phyloP scores from a whole-genome alignment of 1,284 basidiomycete species.

The Pisolithus thermaeus region DNA sequence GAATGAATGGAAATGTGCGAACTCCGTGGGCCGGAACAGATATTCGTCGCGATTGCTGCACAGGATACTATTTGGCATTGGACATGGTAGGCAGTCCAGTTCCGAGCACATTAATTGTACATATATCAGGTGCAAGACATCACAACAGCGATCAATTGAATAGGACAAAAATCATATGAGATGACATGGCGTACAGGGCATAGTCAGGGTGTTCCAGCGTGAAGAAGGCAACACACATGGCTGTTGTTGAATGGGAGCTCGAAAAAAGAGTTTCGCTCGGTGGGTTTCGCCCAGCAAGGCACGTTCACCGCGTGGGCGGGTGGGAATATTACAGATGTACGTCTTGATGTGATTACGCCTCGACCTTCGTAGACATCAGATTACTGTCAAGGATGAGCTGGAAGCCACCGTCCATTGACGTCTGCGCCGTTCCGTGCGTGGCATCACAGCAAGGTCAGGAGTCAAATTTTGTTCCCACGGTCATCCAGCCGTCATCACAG shows the following conservation, averaged over 20 bases:
- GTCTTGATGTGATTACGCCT: neutral
- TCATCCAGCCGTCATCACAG: too few relatives aligned
- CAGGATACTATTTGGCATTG: constrained; percentile 46
- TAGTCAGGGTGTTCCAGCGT: constrained; percentile 69
- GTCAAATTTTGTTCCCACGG: too few relatives aligned
- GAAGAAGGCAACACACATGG: constrained; percentile 76
- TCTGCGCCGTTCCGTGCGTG: neutral
- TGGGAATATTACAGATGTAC: too few relatives aligned
- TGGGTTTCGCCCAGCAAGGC: too few relatives aligned
- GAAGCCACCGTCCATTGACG: too few relatives aligned
- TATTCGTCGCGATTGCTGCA: constrained; percentile 74
- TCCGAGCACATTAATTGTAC: neutral
- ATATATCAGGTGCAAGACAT: neutral
- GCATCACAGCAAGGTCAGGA: too few relatives aligned
- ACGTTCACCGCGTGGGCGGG: too few relatives aligned
- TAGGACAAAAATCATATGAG: constrained; percentile 2
- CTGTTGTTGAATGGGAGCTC: neutral
- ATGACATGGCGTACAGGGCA: constrained; percentile 54
- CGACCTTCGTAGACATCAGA: neutral
- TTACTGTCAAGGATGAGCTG: neutral
- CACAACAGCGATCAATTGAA: neutral
- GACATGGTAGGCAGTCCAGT: neutral
- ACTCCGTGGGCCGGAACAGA: constrained; percentile 57
- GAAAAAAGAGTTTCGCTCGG: neutral
- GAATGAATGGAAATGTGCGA: constrained; percentile 60